Evolutionary conservation across 345 rosid genomes (phyloP).

Genomic region (Corymbia maculata): DNA sequence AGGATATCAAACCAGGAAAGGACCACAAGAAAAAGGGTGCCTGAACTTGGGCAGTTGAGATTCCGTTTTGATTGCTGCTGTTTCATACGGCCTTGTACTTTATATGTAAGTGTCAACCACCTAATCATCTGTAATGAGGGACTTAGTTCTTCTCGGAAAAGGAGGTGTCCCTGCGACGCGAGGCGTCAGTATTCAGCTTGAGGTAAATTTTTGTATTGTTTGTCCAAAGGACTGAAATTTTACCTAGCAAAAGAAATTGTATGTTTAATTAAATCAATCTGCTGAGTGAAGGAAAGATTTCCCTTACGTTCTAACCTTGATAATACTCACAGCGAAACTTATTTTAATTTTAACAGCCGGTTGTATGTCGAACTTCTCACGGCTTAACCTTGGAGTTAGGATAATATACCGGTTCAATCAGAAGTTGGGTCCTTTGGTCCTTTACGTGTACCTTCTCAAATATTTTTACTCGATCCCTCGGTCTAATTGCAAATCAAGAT

Average conservation of each 20-base stretch:
- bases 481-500: neutral
- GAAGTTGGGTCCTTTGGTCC: neutral
- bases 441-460: neutral
- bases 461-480: neutral
- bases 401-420: neutral
- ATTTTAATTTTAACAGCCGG: neutral
- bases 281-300: neutral
- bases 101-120: neutral
- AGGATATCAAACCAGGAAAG: constrained; percentile 36
- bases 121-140: neutral
- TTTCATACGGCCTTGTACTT: neutral
- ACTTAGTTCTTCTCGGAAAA: neutral
- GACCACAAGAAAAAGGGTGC: constrained; percentile 58
- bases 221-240: neutral
- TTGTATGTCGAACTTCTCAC: neutral
- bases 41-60: neutral
- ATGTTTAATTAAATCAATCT: neutral
- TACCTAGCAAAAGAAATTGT: neutral
- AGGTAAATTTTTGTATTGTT: neutral
- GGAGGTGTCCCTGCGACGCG: neutral
- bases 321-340: neutral
- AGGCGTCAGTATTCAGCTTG: neutral
- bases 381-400: neutral
- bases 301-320: neutral
- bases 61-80: neutral